Evolutionary conservation across 2,329 filamentous ascomycete genomes (phyloP).

Genomic region (Cladosporium halotolerans): DNA sequence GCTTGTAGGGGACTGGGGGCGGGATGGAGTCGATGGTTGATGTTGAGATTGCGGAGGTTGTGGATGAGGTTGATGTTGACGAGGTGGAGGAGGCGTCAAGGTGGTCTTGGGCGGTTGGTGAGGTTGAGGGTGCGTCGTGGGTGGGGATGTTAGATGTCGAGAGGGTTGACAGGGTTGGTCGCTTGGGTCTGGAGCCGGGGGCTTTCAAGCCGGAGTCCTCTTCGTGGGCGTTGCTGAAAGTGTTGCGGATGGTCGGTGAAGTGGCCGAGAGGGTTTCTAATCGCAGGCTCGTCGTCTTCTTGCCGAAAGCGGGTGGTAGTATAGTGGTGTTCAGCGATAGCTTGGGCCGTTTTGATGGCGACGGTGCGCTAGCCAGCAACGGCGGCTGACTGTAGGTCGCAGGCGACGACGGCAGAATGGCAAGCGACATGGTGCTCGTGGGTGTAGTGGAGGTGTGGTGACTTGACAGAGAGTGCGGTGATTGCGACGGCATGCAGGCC

Average conservation of each 20-base stretch:
- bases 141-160: slow-evolving; percentile 21
- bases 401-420: slow-evolving; percentile 33
- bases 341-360: slow-evolving; percentile 46
- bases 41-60: slow-evolving; percentile 27
- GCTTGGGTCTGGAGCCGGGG: slow-evolving; percentile 10
- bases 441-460: slow-evolving; percentile 23
- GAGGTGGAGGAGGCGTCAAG: slow-evolving; percentile 11
- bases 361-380: slow-evolving; percentile 15
- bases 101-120: slow-evolving; percentile 7
- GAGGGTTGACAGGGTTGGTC: slow-evolving; percentile 33
- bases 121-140: slow-evolving; percentile 15
- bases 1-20: slow-evolving; percentile 38
- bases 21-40: slow-evolving; percentile 32
- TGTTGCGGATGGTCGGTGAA: slow-evolving; percentile 57
- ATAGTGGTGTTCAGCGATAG: slow-evolving; percentile 55
- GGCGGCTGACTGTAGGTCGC: slow-evolving; percentile 23
- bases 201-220: slow-evolving; percentile 24
- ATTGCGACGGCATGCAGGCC: slow-evolving; percentile 22
- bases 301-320: slow-evolving; percentile 44
- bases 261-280: slow-evolving; percentile 49
- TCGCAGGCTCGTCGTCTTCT: slow-evolving; percentile 48
- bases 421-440: slow-evolving; percentile 41
- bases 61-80: slow-evolving; percentile 28
- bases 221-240: slow-evolving; percentile 55
- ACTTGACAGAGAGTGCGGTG: slow-evolving; percentile 15